Evolutionary conservation across 257 asterid species (phyloP), one percentile per base, ranked within the genome.

Genomic region (Primulina tabacum): DNA sequence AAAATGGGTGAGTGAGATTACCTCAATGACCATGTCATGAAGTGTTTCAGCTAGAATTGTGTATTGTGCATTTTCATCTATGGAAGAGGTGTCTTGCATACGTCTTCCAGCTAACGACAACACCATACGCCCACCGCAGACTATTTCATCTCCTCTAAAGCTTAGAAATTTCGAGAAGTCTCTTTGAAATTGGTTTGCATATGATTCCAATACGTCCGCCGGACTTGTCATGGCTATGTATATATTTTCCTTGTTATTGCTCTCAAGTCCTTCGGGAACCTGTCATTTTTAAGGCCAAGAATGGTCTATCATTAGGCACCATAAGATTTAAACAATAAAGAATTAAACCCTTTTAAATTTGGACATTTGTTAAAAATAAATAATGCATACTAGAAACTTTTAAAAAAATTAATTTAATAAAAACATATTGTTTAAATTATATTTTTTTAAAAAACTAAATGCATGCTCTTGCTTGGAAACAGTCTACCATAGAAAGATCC

Each of bases 191-290:
- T 81, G 86, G 12, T 50, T 64, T 1, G 26, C 56, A 28, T 84
- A 81, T 18, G 80, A 76, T 55, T 77, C 72, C 18, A 65, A 12
- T 65, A 79, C 79, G n/a, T 60, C 50, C 2, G 72, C 61, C 0
- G 83, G 78, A 59, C 83, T 78, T 10, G 78, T 28, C 37, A 10
- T 60, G 6, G 87, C 64, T 29, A 75, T 32, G 62, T 43, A 33
- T 65, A 81, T 77, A 21, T 69, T 75, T 34, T 79, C 77, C 21
- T 62, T 64, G 62, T 82, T 80, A 8, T 35, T n/a, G 4, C 34
- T 64, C 73, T 65, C 78, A 65, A 80, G 12, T 50, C 80, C 86
- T 67, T 71, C 34, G 14, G 86, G 86, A 32, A 75, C 68, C 86
- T 81, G 28, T 2, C 3, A 2, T 40, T 47, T 47, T 32, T 32